Evolutionary conservation across 441 rosid genomes (phyloP), one percentile per base, ranked within the genome.

Genomic region (Oxalis stricta): DNA sequence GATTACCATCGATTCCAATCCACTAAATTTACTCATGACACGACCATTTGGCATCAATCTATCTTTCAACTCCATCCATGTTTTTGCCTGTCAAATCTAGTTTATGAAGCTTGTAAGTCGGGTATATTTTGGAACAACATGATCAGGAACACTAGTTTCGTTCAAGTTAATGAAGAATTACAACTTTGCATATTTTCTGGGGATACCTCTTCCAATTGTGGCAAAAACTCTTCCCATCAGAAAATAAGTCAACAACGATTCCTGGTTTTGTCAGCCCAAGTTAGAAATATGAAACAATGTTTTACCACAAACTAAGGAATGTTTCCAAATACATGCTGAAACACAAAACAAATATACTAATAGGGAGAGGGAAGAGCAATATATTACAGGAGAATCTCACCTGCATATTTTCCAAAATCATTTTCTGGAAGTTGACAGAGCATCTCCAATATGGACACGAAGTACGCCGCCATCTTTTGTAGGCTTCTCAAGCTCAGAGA

Each of bases 21-120:
- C 93, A 17, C 82, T 92, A 60, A 89, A 83, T 24, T 83, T 84
- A 60, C 76, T 86, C 84, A 87, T 83, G 3, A 83, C 37, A 8
- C 86, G 86, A 24, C 93, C 86, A 19, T 61, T 47, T 14, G 77
- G 79, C 69, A 76, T 66, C 63, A 87, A 45, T 60, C 77, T 71
- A 26, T 67, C 66, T 17, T 61, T 79, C 55, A 87, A 42, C 17
- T 73, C 63, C 47, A 58, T 34, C 94, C 97, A 87, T 12, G 80
- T 73, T 35, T 48, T 63, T 21, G 66, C 79, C 88, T 81, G 58
- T 43, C 22, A 53, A 60, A 54, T 11, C 13, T 8, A 43, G 14
- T 43, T n/a, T 14, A 15, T 8, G n/a, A 5, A 38, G n/a, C n/a
- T 38, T 28, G 15, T 39, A 21, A 38, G 8, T 18, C 4, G 6